phyloP scores from a whole-genome alignment of 345 rosid genomes.

The Psidium guajava region DNA sequence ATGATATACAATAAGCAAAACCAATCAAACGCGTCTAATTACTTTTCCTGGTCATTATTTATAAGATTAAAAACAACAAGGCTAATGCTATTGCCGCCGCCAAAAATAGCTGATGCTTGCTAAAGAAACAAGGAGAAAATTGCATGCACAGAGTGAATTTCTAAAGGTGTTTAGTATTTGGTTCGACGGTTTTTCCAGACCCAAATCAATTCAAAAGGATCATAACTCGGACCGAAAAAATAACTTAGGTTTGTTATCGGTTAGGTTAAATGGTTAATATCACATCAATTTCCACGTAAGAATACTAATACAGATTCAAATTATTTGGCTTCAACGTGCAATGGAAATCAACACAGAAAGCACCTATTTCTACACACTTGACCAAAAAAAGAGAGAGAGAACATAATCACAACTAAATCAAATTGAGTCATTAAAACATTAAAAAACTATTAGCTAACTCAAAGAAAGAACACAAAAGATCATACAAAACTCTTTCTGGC shows the following conservation, averaged over 20 bases:
- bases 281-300: background rate
- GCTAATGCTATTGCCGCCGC: background rate
- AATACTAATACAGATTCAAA: background rate
- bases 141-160: background rate
- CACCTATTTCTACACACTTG: background rate
- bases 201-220: background rate
- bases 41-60: background rate
- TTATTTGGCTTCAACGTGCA: background rate
- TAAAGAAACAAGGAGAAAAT: background rate
- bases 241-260: background rate
- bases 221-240: background rate
- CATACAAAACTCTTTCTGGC: background rate
- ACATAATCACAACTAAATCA: background rate
- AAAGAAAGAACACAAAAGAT: background rate
- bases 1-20: background rate
- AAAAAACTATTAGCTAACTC: background rate
- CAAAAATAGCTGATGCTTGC: background rate
- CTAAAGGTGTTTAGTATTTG: background rate
- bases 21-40: background rate
- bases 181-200: background rate
- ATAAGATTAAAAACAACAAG: background rate
- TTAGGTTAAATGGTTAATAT: background rate
- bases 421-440: too few relatives aligned
- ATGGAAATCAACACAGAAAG: background rate
- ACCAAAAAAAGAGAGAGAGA: background rate